Conservation (phyloP, 768 basidiomycete genomes). For the Calvatia gigantea region DNA sequence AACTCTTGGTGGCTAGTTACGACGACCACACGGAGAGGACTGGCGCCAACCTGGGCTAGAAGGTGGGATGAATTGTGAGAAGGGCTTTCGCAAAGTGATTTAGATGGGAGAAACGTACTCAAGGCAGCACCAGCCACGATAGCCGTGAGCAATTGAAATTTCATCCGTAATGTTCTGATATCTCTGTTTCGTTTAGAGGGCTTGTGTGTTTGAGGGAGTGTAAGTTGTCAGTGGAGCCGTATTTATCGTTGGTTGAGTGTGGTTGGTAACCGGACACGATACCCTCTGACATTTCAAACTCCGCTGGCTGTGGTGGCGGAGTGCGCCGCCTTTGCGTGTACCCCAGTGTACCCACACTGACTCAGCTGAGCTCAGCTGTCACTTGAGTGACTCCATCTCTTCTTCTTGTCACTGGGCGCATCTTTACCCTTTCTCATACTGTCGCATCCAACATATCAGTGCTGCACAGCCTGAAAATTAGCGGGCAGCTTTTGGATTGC, state of each 20-base stretch:
- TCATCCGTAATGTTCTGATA: conserved; percentile 27
- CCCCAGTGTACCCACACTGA: too few relatives aligned
- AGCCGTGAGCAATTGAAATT: conserved; percentile 31
- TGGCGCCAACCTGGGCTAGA: conserved; percentile 39
- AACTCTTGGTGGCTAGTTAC: conserved; percentile 18
- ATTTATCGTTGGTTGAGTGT: not conserved
- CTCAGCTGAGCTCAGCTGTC: not conserved
- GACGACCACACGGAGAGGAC: conserved; percentile 48
- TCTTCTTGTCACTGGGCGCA: not conserved
- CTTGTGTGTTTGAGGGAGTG: not conserved
- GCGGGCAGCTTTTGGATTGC: too few relatives aligned
- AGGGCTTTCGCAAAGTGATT: not conserved
- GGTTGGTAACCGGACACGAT: not conserved
- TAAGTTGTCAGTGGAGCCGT: not conserved
- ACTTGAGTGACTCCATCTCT: not conserved
- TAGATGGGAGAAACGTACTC: conserved; percentile 22
- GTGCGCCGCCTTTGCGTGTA: not conserved
- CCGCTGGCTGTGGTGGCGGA: not conserved
- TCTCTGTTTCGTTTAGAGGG: not conserved
- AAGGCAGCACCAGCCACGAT: conserved; percentile 34
- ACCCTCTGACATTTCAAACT: conserved; percentile 1
- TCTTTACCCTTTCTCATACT: too few relatives aligned
- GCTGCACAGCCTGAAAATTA: too few relatives aligned
- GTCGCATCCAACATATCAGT: too few relatives aligned
- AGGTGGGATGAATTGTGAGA: conserved; percentile 1